Evolutionary conservation across 2,329 filamentous ascomycete species (phyloP), one percentile per base, ranked within the genome.

Genomic region (Westerdykella aurantiaca): DNA sequence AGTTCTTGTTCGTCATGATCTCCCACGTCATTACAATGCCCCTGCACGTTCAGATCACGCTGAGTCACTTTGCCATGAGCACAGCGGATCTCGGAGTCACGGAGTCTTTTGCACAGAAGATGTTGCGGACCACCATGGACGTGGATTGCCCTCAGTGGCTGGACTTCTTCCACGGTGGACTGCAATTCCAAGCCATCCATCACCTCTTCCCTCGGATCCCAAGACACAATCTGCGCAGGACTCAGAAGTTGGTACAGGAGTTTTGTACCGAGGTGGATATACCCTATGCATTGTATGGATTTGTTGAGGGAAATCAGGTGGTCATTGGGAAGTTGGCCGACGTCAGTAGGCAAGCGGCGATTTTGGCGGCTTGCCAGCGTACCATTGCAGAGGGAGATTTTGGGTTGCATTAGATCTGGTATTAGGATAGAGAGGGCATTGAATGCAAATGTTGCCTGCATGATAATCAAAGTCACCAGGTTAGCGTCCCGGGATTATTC

Each of bases 141-240:
- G 79, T 87, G 38, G 81, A 85, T 55, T 86, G 83, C 64, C 83
- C 83, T 0, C 69, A 73, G 18, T 87, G 83, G 83, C 69, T 87
- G 21, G 83, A 87, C 61, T 86, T 81, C 53, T 73, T 85, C 58
- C 83, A 87, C 61, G 83, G 83, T 39, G 83, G 83, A 1, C 70
- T 87, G 22, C 83, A 86, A 66, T 87, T 86, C 67, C 83, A 86
- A 64, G 82, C 78, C 6, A 76, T 86, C 2, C 83, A 87, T 63
- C 83, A 87, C 52, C 64, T 86, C 10, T 86, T 82, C 56, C 83
- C 83, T 2, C 74, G 83, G 4, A 73, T 86, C 42, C 83, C 83
- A 1, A 69, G 83, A 18, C 83, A 86, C 63, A 86, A 86, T 60
- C 67, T 86, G 9, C 73, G 83, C 41, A 68, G 70, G 49, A 73